Evolutionary conservation across 306 rosid genomes (phyloP).

Genomic region (Potentilla sterilis): DNA sequence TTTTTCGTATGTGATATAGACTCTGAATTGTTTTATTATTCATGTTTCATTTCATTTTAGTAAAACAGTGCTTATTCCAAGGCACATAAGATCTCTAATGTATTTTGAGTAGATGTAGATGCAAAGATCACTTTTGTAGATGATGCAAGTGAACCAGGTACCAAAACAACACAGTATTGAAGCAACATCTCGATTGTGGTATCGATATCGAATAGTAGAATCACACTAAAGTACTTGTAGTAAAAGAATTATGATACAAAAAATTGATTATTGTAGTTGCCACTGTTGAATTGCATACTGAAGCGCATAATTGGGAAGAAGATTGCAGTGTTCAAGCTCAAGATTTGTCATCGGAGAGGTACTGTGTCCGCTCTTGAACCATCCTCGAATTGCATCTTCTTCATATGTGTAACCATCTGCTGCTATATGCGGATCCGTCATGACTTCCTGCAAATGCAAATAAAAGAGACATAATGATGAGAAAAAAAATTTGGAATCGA

Average conservation of each 20-base stretch:
- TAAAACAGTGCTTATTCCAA: no score
- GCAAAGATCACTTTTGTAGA: no score
- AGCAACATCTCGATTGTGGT: neutral
- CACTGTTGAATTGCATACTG: constrained; percentile 91
- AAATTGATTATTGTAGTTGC: constrained; percentile 53
- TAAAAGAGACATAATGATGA: constrained; percentile 8
- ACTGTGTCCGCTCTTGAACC: constrained; percentile 83
- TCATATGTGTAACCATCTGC: constrained; percentile 97
- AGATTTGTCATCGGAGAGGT: constrained; percentile 99
- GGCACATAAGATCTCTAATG: no score
- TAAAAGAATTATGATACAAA: neutral
- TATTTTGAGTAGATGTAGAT: no score
- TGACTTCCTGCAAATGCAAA: constrained; percentile 73
- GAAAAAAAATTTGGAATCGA: neutral
- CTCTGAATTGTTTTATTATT: no score
- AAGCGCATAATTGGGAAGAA: constrained; percentile 85
- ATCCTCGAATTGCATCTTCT: constrained; percentile 81
- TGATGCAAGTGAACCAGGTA: no score
- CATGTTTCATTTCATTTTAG: no score
- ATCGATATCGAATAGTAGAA: neutral
- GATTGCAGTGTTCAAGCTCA: constrained; percentile 70
- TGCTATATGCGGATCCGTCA: constrained; percentile 87
- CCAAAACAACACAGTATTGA: no score
- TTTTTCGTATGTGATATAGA: no score
- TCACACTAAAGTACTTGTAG: neutral